Conservation (phyloP, 768 basidiomycete genomes). For the Lepiota venenata region DNA sequence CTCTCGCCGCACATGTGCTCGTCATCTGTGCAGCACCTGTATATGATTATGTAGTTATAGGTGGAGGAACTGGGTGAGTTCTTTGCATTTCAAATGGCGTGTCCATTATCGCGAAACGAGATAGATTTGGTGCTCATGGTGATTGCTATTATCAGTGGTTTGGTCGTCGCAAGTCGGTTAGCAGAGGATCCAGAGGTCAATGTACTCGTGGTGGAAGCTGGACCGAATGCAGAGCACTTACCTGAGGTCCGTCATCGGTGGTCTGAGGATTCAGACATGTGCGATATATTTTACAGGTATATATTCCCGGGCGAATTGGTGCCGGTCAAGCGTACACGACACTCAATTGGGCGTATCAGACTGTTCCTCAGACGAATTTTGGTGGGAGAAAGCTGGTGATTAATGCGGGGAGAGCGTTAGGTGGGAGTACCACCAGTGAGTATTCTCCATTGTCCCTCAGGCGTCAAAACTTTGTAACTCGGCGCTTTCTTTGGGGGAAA, state of each 20-base stretch:
- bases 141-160: constrained; percentile 19
- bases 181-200: constrained; percentile 25
- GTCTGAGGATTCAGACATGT: not conserved
- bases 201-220: constrained; percentile 36
- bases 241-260: constrained; percentile 23
- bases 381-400: constrained; percentile 32
- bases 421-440: constrained; percentile 49
- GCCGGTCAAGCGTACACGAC: constrained; percentile 28
- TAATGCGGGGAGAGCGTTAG: constrained; percentile 45
- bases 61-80: constrained; percentile 30
- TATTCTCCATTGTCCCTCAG: not conserved
- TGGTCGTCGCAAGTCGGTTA: constrained; percentile 33
- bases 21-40: not conserved
- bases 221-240: constrained; percentile 30
- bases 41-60: constrained; percentile 30
- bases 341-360: constrained; percentile 49
- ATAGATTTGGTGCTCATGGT: not conserved
- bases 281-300: constrained; percentile 18
- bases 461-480: too few relatives aligned
- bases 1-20: too few relatives aligned
- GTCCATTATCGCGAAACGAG: not conserved
- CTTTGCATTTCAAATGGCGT: not conserved
- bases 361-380: constrained; percentile 39
- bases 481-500: not conserved
- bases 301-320: constrained; percentile 27